Percentiles rank a stretch among this genome's conserved stretches.
Evolutionary conservation across 768 basidiomycete species (phyloP).

Genomic region (Tylopilus balloui): DNA sequence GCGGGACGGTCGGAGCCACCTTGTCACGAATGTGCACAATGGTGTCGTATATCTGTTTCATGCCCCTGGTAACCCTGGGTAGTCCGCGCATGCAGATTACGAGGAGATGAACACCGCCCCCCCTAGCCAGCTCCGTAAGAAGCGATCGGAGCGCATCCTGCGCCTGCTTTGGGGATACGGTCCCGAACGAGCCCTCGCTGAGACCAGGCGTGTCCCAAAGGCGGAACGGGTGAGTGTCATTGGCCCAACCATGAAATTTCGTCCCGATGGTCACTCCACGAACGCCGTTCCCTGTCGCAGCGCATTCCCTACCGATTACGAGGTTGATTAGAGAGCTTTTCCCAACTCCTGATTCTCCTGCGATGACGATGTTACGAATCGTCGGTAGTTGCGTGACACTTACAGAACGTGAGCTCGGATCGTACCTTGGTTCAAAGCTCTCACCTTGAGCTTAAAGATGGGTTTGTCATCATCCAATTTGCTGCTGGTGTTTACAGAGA

Average conservation of each 20-base stretch:
- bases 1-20: conserved; percentile 13
- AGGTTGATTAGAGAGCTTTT: conserved; percentile 33
- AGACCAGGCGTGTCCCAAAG: conserved; percentile 34
- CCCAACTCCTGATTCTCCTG: conserved; percentile 29
- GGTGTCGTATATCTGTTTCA: conserved; percentile 28
- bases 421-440: background rate
- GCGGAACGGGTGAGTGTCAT: conserved; percentile 17
- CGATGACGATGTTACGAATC: conserved; percentile 27
- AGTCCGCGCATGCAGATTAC: conserved; percentile 28
- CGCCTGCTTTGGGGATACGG: conserved; percentile 20
- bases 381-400: conserved; percentile 9
- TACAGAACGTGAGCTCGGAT: conserved; percentile 6
- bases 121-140: conserved; percentile 18
- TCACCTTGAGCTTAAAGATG: conserved; percentile 7
- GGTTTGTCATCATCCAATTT: conserved; percentile 7
- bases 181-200: conserved; percentile 26
- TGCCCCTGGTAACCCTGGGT: conserved; percentile 23
- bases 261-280: conserved; percentile 22
- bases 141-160: conserved; percentile 25
- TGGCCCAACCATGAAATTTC: conserved; percentile 15
- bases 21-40: conserved; percentile 21
- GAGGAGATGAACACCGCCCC: conserved; percentile 23
- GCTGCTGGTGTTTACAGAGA: background rate
- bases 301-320: conserved; percentile 21
- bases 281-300: conserved; percentile 19